Evolutionary conservation across 441 rosid genomes (phyloP), one percentile per base, ranked within the genome.

Genomic region (Erysimum pusillum): DNA sequence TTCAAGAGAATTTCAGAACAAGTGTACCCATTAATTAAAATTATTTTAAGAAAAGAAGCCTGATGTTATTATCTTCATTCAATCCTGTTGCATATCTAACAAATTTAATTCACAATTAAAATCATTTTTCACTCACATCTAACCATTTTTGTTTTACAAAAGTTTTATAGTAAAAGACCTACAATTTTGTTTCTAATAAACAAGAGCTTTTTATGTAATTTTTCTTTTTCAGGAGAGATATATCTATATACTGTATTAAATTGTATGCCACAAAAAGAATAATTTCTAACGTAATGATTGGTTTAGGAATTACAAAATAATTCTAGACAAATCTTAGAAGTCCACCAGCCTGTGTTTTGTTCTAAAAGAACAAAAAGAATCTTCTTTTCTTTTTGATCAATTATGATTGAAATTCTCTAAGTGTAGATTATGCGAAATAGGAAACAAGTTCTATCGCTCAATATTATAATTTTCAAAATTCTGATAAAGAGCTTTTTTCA

Each of bases 391-490:
- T 34, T 34, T 34, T 34, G 7, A 34, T n/a, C n/a, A n/a, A n/a
- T 48, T 48, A 48, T 48, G 25, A 48, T 48, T 48, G 53, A 17
- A 48, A 17, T 48, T 42, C 11, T 48, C 11, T n/a, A 17, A 48
- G 22, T 48, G 6, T 42, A 42, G 46, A 42, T 42, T 5, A 42
- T 4, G 4, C 15, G 15, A 52, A 58, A 67, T 38, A 52, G 62
- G 44, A 69, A 41, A 54, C 63, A 68, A 25, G 8, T 68, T 45
- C 34, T 4, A 39, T 36, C 10, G 68, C 17, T 61, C 28, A 10
- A 11, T 12, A 10, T 39, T 18, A 49, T 36, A n/a, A 67, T 32
- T 46, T 49, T 52, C 18, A 75, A 60, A 67, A 41, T 9, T 61
- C n/a, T 14, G 6, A 17, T 4, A 41, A 67, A 58, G 49, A 46